Evolutionary conservation across 345 rosid genomes (phyloP), one percentile per base, ranked within the genome.

Genomic region (Populus tremula): DNA sequence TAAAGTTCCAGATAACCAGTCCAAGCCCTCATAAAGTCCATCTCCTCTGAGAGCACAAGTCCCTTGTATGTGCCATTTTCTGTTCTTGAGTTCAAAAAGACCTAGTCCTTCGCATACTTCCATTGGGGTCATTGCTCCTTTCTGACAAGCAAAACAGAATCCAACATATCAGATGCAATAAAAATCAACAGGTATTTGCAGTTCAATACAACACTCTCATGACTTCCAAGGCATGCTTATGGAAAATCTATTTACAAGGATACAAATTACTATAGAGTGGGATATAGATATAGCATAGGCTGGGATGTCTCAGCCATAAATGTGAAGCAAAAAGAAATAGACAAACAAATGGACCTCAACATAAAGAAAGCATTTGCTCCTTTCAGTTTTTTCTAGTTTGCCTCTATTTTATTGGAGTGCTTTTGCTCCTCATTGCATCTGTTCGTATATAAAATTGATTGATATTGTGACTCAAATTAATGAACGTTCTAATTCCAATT

Each of bases 41-140:
- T 93, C 99, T 76, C 99, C 99, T 82, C 83, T 86, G 53, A 96
- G 90, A 10, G 99, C 98, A 67, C 98, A 92, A 77, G 98, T 94
- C 70, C 98, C 99, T 85, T 96, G 98, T 82, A 96, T 94, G 84
- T 96, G 97, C 99, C 99, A 96, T 82, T 91, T 96, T 82, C 98
- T 87, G 89, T 94, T 91, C 92, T 92, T 91, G 38, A 94, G 92
- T 78, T 90, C 98, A 77, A 90, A 85, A 39, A 96, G 93, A 64
- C 99, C 99, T 71, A 96, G 85, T 69, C 98, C 98, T 77, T 92
- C 94, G 18, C 93, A 88, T 50, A 93, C 99, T 86, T 96, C 98
- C 88, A 84, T 90, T 4, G 98, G 97, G 17, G 97, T 85, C 99
- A 96, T 96, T 53, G 97, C 99, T 79, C 98, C 99, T 90, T 87